Base-by-base conservation (phyloP, 179 eudicot genomes). In the Gypsophila paniculata region DNA sequence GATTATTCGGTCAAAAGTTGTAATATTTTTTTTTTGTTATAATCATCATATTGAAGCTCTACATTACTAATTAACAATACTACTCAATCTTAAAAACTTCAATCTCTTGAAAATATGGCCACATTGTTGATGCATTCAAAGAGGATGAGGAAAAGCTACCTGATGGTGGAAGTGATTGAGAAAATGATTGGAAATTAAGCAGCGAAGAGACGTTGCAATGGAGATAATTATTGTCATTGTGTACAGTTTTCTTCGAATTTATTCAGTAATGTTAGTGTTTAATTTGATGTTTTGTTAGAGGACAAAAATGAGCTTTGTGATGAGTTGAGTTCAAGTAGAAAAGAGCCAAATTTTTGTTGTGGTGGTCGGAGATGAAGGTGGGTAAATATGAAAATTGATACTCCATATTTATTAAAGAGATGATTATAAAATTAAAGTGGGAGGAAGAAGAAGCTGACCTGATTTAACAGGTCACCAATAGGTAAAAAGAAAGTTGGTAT, bases 1-100 rank as follows among this genome's bases (percentile, higher is more conserved):
- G 85, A 78, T 72, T 77, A 76, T 86, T 85, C 9, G 89, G 86
- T 4, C 75, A 75, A 70, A 84, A 63, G 68, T 38, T 44, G 18
- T 10, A 53, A 32, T 23, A n/a, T n/a, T n/a, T n/a, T 42, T 51
- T 70, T n/a, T 17, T 70, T 54, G 59, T 70, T 72, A 73, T 72
- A 72, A 83, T 73, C 78, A 36, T 38, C 36, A 69, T 18, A 52
- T 18, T 72, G 76, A 42, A n/a, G 29, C 59, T 75, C 75, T 42
- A 32, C 76, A 71, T 19, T 61, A 46, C 70, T 51, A 14, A 71
- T 60, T 51, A 76, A 76, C 76, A 7, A 65, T 21, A 7, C 8
- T 75, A 26, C 66, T 79, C 1, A 75, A 32, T 52, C 63, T 67
- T 11, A 74, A 49, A 63, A 53, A 21, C 5, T 57, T 65, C 29